Conservation (phyloP, 1,139 yeast genomes). For the Hansenula anomala region DNA sequence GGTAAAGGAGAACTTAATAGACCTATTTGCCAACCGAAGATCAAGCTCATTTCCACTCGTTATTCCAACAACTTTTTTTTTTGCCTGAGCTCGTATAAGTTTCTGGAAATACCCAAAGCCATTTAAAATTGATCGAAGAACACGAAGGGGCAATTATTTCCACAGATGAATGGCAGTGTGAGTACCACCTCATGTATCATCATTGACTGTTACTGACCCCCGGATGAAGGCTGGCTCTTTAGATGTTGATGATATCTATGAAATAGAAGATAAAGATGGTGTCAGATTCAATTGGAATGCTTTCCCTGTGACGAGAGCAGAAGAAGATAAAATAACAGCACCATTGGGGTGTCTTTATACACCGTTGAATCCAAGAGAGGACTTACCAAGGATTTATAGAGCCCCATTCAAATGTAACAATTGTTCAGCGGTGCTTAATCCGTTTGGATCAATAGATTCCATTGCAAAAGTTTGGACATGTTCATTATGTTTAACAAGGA, state of each 20-base stretch:
- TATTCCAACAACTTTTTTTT: too few relatives aligned
- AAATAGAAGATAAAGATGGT: constrained; percentile 17
- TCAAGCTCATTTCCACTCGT: too few relatives aligned
- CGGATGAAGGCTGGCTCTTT: too few relatives aligned
- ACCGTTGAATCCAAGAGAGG: constrained; percentile 48
- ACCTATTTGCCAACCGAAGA: too few relatives aligned
- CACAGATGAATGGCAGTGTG: not conserved
- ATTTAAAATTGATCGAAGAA: too few relatives aligned
- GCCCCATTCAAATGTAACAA: constrained; percentile 52
- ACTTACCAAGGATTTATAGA: constrained; percentile 47
- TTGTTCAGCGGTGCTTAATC: constrained; percentile 51
- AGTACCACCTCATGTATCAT: not conserved
- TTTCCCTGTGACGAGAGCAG: constrained; percentile 55
- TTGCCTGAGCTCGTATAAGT: too few relatives aligned
- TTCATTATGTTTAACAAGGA: constrained; percentile 48
- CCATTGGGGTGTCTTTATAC: constrained; percentile 61
- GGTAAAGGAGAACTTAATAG: too few relatives aligned
- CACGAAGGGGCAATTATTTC: too few relatives aligned
- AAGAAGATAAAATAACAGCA: constrained; percentile 52
- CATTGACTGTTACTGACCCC: too few relatives aligned
- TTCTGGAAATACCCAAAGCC: too few relatives aligned
- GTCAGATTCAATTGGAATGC: constrained; percentile 55
- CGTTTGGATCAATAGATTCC: constrained; percentile 52
- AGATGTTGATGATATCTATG: not conserved
- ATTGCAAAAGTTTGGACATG: constrained; percentile 54